Evolutionary conservation across 805 yeast species (phyloP), one percentile per base, ranked within the genome.

Genomic region (Metschnikowia colocasiae): DNA sequence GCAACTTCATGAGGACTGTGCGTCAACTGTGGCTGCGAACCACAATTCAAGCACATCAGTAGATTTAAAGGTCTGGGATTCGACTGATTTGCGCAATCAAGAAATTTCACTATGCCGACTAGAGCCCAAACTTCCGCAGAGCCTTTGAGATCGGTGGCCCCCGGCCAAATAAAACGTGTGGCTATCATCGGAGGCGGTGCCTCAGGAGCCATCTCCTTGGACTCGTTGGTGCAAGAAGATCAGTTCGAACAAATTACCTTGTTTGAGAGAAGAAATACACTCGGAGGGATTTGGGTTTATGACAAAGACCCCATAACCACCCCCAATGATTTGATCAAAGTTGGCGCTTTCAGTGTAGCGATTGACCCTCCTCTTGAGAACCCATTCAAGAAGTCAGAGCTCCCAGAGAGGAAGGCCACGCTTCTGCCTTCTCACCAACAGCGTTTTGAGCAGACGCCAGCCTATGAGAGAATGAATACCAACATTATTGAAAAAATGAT

Each of bases 111-210:
- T 25, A 42, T 42, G 45, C 45, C 45, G 19, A 26, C 45, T 13
- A 42, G 20, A 33, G 4, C 26, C 7, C 10, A 23, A 4, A 2
- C 10, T 9, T n/a, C 27, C 13, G 6, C 9, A 1, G 26, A 42
- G n/a, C 37, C 39, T 5, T 25, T 33, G 26, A 25, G 38, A 6
- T 30, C 36, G n/a, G 32, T 33, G 3, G 10, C 18, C 4, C 39
- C 38, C 1, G 30, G 38, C 6, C 51, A 46, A 15, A 58, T 64
- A 19, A 58, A 56, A 41, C 55, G 63, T 4, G 56, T 75, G 7
- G 79, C 77, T 16, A 64, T 76, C 26, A 72, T 75, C 27, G 80
- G 80, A 4, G 80, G 76, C n/a, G 80, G 80, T 12, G 78, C 80
- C 5, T 68, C 75, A 3, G 80, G 80, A 5, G 69, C 75, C 19